These are phyloP conservation scores for Coemansia sp. DNA, from an alignment of 192 early-diverging fungal species.

Conservation along the genomic window DNA sequence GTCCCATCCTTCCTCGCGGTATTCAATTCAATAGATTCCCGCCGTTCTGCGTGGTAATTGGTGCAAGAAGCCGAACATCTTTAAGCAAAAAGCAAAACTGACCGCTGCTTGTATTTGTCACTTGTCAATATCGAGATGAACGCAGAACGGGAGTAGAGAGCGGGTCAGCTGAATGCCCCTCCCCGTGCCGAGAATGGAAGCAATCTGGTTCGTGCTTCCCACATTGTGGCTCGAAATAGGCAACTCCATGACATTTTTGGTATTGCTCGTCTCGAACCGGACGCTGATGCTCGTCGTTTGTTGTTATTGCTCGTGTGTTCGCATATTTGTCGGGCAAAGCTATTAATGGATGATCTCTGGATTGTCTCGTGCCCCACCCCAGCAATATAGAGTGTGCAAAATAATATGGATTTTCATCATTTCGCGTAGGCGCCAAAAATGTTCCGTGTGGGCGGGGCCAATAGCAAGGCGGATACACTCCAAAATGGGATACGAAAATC, in stretches of 20 bases:
- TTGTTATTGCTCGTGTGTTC: background rate
- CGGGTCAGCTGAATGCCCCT: background rate
- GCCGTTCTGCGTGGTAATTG: background rate
- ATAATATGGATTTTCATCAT: slow-evolving; percentile 1
- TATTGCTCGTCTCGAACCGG: background rate
- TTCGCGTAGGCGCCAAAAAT: background rate
- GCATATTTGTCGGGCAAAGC: background rate
- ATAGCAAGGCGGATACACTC: background rate
- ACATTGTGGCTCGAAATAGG: background rate
- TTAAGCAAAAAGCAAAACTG: background rate
- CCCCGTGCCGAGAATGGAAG: background rate
- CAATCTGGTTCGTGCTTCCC: background rate
- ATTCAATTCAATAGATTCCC: background rate
- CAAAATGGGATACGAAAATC: too few species aligned
- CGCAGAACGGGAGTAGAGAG: background rate
- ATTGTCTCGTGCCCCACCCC: background rate
- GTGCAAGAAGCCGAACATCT: background rate
- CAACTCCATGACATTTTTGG: background rate
- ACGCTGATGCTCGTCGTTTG: background rate
- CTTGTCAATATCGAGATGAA: slow-evolving; percentile 2
- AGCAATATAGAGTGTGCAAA: background rate
- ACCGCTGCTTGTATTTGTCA: background rate
- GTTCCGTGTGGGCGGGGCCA: background rate
- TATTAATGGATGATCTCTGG: background rate
- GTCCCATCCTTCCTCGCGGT: background rate